Evolutionary conservation across 768 basidiomycete species (phyloP), one percentile per base, ranked within the genome.

Genomic region (Crepidotus variabilis): DNA sequence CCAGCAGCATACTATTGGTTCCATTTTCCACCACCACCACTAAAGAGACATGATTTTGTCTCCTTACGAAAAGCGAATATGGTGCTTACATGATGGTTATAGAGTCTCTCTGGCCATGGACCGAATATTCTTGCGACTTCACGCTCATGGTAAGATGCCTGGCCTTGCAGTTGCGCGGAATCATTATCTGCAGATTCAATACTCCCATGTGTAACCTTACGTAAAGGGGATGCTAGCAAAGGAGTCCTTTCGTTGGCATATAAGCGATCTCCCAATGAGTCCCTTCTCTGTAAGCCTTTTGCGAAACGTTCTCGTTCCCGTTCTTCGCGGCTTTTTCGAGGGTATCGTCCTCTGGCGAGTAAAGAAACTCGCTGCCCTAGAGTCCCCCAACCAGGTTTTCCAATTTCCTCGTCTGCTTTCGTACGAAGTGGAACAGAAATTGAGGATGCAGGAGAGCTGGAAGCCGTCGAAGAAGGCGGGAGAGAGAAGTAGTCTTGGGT

Each of bases 11-110:
- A 88, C 51, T 18, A 87, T 65, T 4, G 85, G 82, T 61, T 87
- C 82, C 1, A 88, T 51, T 53, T 83, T 81, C 87, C 86, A 88
- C 86, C 86, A 84, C 90, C 91, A 93, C 90, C 90, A 92, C 90
- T 92, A 60, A 14, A 32, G 47, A 23, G 6, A n/a, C n/a, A n/a
- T n/a, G n/a, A n/a, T n/a, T n/a, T n/a, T n/a, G n/a, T n/a, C n/a
- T n/a, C n/a, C n/a, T n/a, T n/a, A 23, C 33, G 47, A 32, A 35
- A 23, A 6, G 47, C 53, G 50, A 52, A 33, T 13, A 35, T 32
- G 6, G 6, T 11, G 76, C 86, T 61, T 69, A 91, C 90, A 69
- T 84, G 83, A 61, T 74, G 72, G 70, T 90, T 91, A n/a, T 88
- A 62, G 57, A 88, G 64, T 64, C 89, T 79, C 62, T 71, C 69